phyloP scores from a whole-genome alignment of 2,329 filamentous ascomycete genomes.

The Neofusicoccum umdonicola region DNA sequence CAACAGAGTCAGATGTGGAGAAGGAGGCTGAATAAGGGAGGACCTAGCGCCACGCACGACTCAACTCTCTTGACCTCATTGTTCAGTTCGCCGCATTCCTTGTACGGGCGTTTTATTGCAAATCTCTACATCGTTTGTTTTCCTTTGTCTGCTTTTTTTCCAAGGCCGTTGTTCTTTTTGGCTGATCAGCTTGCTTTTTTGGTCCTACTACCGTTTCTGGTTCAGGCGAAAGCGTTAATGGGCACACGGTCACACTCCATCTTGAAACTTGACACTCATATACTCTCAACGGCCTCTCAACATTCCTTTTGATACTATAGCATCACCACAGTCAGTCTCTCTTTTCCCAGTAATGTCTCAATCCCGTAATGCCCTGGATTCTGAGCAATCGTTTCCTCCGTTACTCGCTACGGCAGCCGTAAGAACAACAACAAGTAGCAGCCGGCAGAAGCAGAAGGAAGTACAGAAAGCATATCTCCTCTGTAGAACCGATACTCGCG shows the following conservation, averaged over 20 bases:
- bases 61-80: neutral
- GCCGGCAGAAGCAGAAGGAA: neutral
- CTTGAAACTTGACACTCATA: neutral
- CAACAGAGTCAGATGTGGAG: neutral
- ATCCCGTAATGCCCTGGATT: constrained; percentile 4
- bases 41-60: neutral
- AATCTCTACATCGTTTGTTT: neutral
- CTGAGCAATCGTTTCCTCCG: neutral
- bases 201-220: neutral
- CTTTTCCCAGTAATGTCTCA: neutral
- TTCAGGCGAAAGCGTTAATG: neutral
- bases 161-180: neutral
- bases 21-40: neutral
- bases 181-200: neutral
- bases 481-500: neutral
- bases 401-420: neutral
- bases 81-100: neutral
- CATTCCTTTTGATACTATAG: neutral
- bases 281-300: neutral
- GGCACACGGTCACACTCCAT: neutral
- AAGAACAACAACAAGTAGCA: neutral
- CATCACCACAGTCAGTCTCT: neutral
- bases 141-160: constrained; percentile 1
- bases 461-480: neutral
- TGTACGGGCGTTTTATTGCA: neutral